Percentiles rank a stretch among this genome's conserved stretches.
phyloP scores from a whole-genome alignment of 208 protist species.

The Wallacemonas sp. region DNA sequence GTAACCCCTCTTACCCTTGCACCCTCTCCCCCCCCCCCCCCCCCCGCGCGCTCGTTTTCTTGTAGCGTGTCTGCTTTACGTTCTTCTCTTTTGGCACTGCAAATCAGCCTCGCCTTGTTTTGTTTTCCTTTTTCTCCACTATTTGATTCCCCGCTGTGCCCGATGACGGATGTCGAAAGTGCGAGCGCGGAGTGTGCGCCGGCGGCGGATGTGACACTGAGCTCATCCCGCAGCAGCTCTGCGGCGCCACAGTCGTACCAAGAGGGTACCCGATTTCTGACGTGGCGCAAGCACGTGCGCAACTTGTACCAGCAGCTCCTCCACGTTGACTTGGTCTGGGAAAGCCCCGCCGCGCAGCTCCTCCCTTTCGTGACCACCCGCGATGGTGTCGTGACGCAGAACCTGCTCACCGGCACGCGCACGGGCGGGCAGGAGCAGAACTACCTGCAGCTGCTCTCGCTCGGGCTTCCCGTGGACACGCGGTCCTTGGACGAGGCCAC shows the following conservation, averaged over 20 bases:
- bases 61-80: too few species aligned
- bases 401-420: constrained; percentile 72
- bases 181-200: constrained; percentile 2
- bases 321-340: constrained; percentile 89
- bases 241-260: constrained; percentile 53
- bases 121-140: too few species aligned
- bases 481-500: constrained; percentile 46
- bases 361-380: constrained; percentile 84
- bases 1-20: too few species aligned
- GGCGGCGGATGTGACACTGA: constrained; percentile 13
- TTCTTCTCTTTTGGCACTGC: too few species aligned
- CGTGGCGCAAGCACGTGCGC: constrained; percentile 88
- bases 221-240: constrained; percentile 10
- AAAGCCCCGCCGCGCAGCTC: constrained; percentile 70
- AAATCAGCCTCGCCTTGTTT: too few species aligned
- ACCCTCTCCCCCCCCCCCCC: too few species aligned
- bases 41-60: too few species aligned
- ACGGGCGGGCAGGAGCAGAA: constrained; percentile 84
- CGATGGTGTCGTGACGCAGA: constrained; percentile 64
- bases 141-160: too few species aligned
- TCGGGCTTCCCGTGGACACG: constrained; percentile 57
- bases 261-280: constrained; percentile 70
- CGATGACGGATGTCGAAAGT: constrained; percentile 18
- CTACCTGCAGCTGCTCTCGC: constrained; percentile 81
- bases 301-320: constrained; percentile 88